These are phyloP conservation scores for Chalciporus sphaerocephalus DNA, from an alignment of 768 basidiomycete genomes.

Conservation along the genomic window DNA sequence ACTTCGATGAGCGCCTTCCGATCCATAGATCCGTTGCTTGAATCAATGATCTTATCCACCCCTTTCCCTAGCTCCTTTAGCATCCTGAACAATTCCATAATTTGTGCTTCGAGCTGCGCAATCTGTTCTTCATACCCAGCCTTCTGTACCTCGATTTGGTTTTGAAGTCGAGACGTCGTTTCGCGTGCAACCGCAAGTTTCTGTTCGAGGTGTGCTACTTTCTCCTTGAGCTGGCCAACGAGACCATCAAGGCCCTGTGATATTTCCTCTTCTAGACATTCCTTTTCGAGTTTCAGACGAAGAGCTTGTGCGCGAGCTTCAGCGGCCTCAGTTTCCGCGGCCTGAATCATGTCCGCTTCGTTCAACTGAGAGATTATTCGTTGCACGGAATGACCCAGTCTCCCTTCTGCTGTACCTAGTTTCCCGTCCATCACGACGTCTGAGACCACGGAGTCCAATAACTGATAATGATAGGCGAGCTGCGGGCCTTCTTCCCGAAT, in stretches of 20 bases:
- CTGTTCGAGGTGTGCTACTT: slow-evolving; percentile 66
- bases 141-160: slow-evolving; percentile 74
- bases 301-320: slow-evolving; percentile 61
- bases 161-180: slow-evolving; percentile 69
- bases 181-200: slow-evolving; percentile 76
- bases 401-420: slow-evolving; percentile 74
- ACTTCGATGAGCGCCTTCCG: slow-evolving; percentile 75
- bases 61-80: slow-evolving; percentile 78
- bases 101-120: slow-evolving; percentile 84
- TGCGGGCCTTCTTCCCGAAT: slow-evolving; percentile 84
- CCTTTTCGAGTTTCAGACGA: slow-evolving; percentile 76
- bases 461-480: slow-evolving; percentile 83
- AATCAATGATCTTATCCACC: slow-evolving; percentile 69
- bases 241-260: slow-evolving; percentile 77
- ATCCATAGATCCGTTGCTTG: slow-evolving; percentile 60
- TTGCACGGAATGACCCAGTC: slow-evolving; percentile 86
- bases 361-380: slow-evolving; percentile 86
- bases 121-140: slow-evolving; percentile 81
- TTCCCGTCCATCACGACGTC: slow-evolving; percentile 93
- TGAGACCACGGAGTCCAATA: slow-evolving; percentile 84
- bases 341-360: slow-evolving; percentile 78
- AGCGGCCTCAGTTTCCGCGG: slow-evolving; percentile 72
- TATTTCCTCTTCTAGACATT: slow-evolving; percentile 75
- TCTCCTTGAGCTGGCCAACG: slow-evolving; percentile 74
- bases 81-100: slow-evolving; percentile 92